phyloP scores from a whole-genome alignment of 176 grass and related monocot genomes.

The Oryza meridionalis region DNA sequence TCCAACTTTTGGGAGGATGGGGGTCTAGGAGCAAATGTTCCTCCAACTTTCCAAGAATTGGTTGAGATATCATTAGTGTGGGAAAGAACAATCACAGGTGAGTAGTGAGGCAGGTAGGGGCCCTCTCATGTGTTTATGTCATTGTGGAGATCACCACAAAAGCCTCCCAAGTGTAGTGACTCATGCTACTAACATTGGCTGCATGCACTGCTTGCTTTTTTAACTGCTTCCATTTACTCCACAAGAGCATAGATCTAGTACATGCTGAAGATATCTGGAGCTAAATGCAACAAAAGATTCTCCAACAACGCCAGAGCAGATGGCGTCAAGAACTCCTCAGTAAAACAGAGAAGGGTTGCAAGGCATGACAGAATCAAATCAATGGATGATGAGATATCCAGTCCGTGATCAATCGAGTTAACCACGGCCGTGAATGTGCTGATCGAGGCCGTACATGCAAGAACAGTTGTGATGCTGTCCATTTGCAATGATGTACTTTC shows the following conservation, averaged over 20 bases:
- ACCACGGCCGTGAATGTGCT: neutral
- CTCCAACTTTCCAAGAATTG: neutral
- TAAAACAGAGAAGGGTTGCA: neutral
- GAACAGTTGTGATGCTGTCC: conserved; percentile 4
- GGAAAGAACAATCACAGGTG: neutral
- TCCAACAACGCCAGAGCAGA: neutral
- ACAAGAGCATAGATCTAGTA: neutral
- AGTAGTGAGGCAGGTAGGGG: conserved; percentile 1
- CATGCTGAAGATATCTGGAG: neutral
- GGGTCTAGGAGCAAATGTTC: conserved; percentile 2
- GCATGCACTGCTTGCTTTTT: neutral
- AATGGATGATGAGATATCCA: neutral
- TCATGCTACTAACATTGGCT: neutral
- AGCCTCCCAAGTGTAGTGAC: neutral
- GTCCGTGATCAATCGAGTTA: neutral
- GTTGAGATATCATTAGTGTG: neutral
- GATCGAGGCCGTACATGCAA: neutral
- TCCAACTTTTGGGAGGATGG: neutral
- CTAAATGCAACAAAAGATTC: neutral
- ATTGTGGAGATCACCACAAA: neutral
- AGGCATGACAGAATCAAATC: neutral
- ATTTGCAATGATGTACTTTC: neutral
- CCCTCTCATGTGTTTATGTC: conserved; percentile 4
- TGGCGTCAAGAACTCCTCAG: neutral
- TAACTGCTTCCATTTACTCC: neutral